phyloP scores from a whole-genome alignment of 768 basidiomycete genomes.

The Leccinum ochraceum region DNA sequence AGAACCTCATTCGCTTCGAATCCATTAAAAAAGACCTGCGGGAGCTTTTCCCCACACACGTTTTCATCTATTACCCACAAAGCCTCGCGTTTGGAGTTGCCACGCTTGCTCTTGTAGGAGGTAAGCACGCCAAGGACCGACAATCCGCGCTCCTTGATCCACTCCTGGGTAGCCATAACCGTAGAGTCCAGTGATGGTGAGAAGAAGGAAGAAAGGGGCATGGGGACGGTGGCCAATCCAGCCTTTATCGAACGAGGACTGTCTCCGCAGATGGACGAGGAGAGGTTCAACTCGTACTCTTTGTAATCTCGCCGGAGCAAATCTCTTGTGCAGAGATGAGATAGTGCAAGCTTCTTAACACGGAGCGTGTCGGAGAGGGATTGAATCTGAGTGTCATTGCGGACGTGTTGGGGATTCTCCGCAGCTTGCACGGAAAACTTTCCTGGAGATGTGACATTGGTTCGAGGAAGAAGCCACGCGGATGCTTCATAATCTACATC shows the following conservation, averaged over 20 bases:
- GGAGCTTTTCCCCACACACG: constrained; percentile 27
- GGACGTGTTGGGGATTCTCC: constrained; percentile 29
- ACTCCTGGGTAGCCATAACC: constrained; percentile 39
- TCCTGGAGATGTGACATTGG: constrained; percentile 40
- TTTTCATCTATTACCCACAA: constrained; percentile 62
- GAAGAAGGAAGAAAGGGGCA: constrained; percentile 52
- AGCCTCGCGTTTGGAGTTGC: constrained; percentile 63
- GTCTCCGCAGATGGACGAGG: constrained; percentile 22
- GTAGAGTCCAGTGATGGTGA: constrained; percentile 25
- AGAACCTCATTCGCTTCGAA: constrained; percentile 59
- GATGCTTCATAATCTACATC: constrained; percentile 64
- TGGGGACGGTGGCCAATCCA: constrained; percentile 83
- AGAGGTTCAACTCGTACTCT: constrained; percentile 62
- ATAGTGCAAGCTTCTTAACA: constrained; percentile 65
- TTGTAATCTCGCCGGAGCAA: constrained; percentile 96
- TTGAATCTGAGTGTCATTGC: constrained; percentile 45
- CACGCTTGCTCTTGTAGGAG: constrained; percentile 52
- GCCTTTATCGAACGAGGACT: constrained; percentile 48
- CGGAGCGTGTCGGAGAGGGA: constrained; percentile 47
- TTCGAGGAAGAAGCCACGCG: constrained; percentile 59
- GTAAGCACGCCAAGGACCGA: constrained; percentile 81
- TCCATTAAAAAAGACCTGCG: constrained; percentile 52
- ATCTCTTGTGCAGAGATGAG: constrained; percentile 67
- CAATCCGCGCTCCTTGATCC: constrained; percentile 67
- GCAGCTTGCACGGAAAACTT: neutral